Evolutionary conservation across 1,284 basidiomycete species (phyloP).

Genomic region (Malassezia nana): DNA sequence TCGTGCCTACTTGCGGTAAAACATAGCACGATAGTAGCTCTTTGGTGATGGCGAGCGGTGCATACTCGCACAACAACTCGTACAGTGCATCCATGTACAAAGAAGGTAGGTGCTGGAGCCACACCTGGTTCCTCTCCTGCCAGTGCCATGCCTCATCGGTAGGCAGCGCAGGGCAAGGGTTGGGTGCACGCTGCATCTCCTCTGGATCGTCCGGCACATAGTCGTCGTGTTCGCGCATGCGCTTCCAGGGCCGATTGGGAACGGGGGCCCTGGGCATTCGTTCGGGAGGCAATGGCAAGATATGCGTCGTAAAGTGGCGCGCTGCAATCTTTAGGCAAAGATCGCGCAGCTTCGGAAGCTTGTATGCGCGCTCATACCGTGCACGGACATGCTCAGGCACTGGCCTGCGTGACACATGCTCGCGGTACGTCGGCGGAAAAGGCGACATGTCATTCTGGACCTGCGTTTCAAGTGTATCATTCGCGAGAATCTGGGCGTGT

Average conservation of each 20-base stretch:
- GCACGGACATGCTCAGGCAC: not conserved
- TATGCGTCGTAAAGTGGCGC: slow-evolving; percentile 14
- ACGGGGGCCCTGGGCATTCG: no score
- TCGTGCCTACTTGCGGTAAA: not conserved
- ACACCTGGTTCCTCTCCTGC: slow-evolving; percentile 5
- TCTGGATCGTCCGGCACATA: slow-evolving; percentile 15
- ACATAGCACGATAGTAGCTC: slow-evolving; percentile 11
- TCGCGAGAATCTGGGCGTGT: slow-evolving; percentile 4
- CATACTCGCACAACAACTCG: slow-evolving; percentile 5
- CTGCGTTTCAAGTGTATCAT: slow-evolving; percentile 16
- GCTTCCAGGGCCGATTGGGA: no score
- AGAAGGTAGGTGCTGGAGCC: slow-evolving; percentile 12
- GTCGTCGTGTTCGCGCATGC: slow-evolving; percentile 7
- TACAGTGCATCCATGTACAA: not conserved
- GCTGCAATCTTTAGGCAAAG: slow-evolving; percentile 1
- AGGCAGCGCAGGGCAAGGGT: not conserved
- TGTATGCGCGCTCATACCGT: not conserved
- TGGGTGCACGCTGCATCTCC: not conserved
- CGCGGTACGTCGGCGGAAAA: slow-evolving; percentile 14
- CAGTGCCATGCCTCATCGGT: not conserved
- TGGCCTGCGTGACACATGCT: slow-evolving; percentile 11
- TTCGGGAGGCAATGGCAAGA: slow-evolving; percentile 13
- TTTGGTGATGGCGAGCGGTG: slow-evolving; percentile 11
- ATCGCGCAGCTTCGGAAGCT: slow-evolving; percentile 1
- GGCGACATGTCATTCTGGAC: slow-evolving; percentile 20